phyloP scores from a whole-genome alignment of 495 filamentous ascomycete species.

The Clohesyomyces aquaticus region DNA sequence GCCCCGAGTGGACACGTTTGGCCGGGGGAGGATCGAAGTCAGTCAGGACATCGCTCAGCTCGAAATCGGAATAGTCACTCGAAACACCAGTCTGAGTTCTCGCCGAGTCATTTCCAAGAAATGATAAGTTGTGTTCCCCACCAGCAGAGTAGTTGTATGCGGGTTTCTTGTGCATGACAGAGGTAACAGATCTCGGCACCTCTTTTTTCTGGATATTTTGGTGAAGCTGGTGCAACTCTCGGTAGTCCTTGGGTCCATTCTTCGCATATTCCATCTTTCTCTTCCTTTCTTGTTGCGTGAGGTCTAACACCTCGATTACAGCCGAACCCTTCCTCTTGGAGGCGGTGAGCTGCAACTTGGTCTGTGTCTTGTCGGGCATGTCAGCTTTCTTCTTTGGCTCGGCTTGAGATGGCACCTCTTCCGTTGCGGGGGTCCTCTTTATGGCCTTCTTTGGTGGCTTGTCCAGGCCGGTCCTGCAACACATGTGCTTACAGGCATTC shows the following conservation, averaged over 20 bases:
- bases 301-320: slow-evolving; percentile 44
- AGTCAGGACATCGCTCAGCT: neutral
- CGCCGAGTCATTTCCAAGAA: slow-evolving; percentile 15
- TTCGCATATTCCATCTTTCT: slow-evolving; percentile 34
- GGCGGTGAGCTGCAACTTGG: slow-evolving; percentile 26
- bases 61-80: slow-evolving; percentile 35
- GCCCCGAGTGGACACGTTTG: too few relatives aligned
- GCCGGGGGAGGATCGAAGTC: slow-evolving; percentile 3
- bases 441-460: slow-evolving; percentile 69
- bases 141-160: slow-evolving; percentile 43
- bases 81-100: neutral
- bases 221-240: slow-evolving; percentile 47
- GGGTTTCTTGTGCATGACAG: slow-evolving; percentile 46
- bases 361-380: slow-evolving; percentile 28
- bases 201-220: slow-evolving; percentile 40
- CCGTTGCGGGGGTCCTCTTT: slow-evolving; percentile 35
- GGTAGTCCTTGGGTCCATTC: slow-evolving; percentile 42
- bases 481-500: slow-evolving; percentile 79
- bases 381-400: slow-evolving; percentile 8
- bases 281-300: slow-evolving; percentile 40
- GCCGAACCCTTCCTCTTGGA: slow-evolving; percentile 41
- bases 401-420: slow-evolving; percentile 29
- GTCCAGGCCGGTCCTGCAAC: slow-evolving; percentile 85
- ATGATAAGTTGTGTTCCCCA: slow-evolving; percentile 43
- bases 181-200: slow-evolving; percentile 24